Base-by-base conservation (phyloP, 2,329 filamentous ascomycete genomes). In the Calonectria multiphialidica region DNA sequence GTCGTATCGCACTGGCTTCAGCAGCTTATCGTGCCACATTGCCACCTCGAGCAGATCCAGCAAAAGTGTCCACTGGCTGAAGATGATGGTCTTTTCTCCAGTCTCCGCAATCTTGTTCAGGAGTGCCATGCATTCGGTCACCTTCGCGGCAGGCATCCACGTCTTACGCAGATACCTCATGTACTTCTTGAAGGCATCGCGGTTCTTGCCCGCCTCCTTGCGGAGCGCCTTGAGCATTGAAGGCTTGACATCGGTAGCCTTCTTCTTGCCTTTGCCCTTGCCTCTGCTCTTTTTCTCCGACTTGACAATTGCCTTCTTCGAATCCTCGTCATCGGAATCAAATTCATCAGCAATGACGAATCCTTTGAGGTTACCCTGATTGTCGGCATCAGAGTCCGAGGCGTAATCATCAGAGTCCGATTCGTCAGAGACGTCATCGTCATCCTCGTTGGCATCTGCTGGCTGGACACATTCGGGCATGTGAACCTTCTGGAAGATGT, bases 81-180 rank as follows among this genome's bases (percentile, higher is more conserved):
- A 96, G 53, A 96, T 87, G 76, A 96, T 90, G 1, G 93, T 91
- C 82, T 95, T 95, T 68, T 91, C 93, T 16, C 87, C 83, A 7
- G 87, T 84, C 62, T 93, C 90, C 62, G 87, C 86, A 12, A 93
- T 92, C 0, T 93, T 91, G 44, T 89, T 89, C 5, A 98, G 85
- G 68, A 98, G 93, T 64, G 91, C 90, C 76, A 97, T 87, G 18
- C 98, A 87, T 10, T 93, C 93, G 72, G 95, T 92, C 5, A 96
- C 94, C 84, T 98, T 98, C 77, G 93, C 95, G 79, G 94, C 95
- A 71, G 92, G 92, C 70, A 93, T 84, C 90, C 92, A 98, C 33
- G 90, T 88, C 80, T 93, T 91, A 28, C 88, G 88, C 8, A 97
- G 86, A 64, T 92, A 93, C 40, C 85, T 86, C 77, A 95, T 88